Base-by-base conservation (phyloP, 768 basidiomycete genomes). In the Boletus rubroflammeus region DNA sequence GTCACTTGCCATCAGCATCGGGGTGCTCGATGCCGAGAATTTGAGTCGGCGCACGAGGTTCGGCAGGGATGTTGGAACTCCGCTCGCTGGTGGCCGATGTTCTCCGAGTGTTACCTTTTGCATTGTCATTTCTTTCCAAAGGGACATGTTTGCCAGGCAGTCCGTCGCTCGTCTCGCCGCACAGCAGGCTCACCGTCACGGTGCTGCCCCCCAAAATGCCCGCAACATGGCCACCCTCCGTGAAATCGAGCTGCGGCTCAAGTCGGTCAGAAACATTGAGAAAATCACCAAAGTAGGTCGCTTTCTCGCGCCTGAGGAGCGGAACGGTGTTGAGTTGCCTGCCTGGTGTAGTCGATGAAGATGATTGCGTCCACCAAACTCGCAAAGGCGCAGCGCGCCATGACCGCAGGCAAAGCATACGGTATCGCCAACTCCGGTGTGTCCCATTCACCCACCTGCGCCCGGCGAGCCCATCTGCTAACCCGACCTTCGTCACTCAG, bases 291-390 rank as follows among this genome's bases (percentile, higher is more conserved):
- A 97, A 81, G 95, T 93, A 60, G 60, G 81, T 63, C 56, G 46
- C 32, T 28, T 58, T 47, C 35, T 48, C 51, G 21, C 31, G 23
- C 31, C 21, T 28, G 19, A 42, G 36, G 40, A 9, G 13, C 1
- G 31, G 15, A 21, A 39, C 17, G 47, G 43, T 28, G 46, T 51
- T 58, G 46, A 45, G 56, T 42, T 8, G 45, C 15, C 54, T 19
- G 51, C 38, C 17, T 34, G 43, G 35, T 67, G 14, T 66, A 94
- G 90, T 93, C 93, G 47, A 96, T 97, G 93, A 96, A 97, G 82
- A 95, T 99, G 84, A 96, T 98, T 80, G 96, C 95, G 54, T 98
- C 96, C 47, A 96, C 95, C 49, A 94, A 95, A 73, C 86, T 99
- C 34, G 83, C 86, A 65, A 94, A 96, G 76, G 97, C 96, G 50